Evolutionary conservation across 768 basidiomycete genomes (phyloP), one percentile per base, ranked within the genome.

Genomic region (Dendrothele bispora): DNA sequence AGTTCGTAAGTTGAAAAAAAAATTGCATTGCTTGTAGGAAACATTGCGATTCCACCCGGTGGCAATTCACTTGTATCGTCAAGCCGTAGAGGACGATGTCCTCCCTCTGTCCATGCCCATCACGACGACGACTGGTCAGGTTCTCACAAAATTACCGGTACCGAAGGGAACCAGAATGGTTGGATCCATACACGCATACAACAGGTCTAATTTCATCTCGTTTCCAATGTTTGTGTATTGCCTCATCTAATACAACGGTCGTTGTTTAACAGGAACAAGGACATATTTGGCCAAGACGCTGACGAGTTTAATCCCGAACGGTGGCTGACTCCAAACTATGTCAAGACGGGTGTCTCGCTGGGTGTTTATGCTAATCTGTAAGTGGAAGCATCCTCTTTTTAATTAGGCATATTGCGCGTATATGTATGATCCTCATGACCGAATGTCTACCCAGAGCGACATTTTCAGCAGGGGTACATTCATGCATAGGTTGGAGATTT

Each of bases 31-130:
- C n/a, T 34, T 39, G 20, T 37, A 79, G 78, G 78, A 80, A 61
- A 64, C 68, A 0, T 57, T 78, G 50, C 67, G 78, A 35, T 74
- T 62, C 45, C 70, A 76, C 46, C 71, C 74, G n/a, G 67, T 65
- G 1, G 62, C 65, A 6, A 60, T 62, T 43, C 63, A 63, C 42
- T 63, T 60, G 22, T 68, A 55, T 50, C 56, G 76, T 22, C 58
- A 73, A 44, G 71, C 83, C 3, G 59, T 57, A 3, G 61, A 67
- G 34, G 76, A 80, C 47, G 70, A 77, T 39, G 44, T 71, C 22
- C 54, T 80, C 20, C 73, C 79, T 2, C 66, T 80, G 34, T 61
- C 70, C 5, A 57, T 54, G 37, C 70, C 74, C 7, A 60, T 74
- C 22, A 56, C 43, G 26, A 69, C 66, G 7, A 56, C 54, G 20